Base-by-base conservation (phyloP, 345 rosid species). In the Passiflora organensis region DNA sequence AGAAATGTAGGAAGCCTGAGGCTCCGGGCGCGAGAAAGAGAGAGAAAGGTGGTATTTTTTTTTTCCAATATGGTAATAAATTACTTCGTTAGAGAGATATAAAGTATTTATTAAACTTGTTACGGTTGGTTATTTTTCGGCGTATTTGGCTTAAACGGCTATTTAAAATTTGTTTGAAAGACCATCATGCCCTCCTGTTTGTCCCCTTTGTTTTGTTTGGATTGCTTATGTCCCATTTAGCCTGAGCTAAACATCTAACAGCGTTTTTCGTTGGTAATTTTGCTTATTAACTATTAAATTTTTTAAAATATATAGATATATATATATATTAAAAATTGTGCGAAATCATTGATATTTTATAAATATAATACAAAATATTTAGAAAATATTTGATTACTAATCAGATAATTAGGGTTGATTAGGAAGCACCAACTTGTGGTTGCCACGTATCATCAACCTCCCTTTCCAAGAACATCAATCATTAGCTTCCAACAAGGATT, bases 71-170 rank as follows among this genome's bases (percentile, higher is more conserved):
- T 13, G 42, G 43, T 19, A 5, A 28, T 13, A 13, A 52, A 3
- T 8, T 12, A 11, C 8, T 28, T 17, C 23, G 17, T 12, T 5
- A 51, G 16, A 11, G 17, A 25, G 41, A 39, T 60, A 41, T 42
- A 25, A 19, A 6, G 48, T 45, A 19, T 13, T 48, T 48, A 46
- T 8, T n/a, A 45, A 16, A 6, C 17, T 5, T 19, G 19, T 45
- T 56, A 15, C 16, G 25, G 28, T 17, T 12, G 22, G 6, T 21
- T 21, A 19, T 38, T 17, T 50, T 51, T 60, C 42, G 25, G 42
- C 14, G 17, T 13, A 42, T 28, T 28, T 51, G 51, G 55, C 55
- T 51, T 54, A 41, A 66, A 65, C 71, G 56, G 64, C 65, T 58
- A 55, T 62, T 64, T 62, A 32, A 36, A 51, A 42, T 28, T 48